These are phyloP conservation scores for Ilyonectria robusta DNA, from an alignment of 2,329 filamentous ascomycete genomes.

Conservation along the genomic window DNA sequence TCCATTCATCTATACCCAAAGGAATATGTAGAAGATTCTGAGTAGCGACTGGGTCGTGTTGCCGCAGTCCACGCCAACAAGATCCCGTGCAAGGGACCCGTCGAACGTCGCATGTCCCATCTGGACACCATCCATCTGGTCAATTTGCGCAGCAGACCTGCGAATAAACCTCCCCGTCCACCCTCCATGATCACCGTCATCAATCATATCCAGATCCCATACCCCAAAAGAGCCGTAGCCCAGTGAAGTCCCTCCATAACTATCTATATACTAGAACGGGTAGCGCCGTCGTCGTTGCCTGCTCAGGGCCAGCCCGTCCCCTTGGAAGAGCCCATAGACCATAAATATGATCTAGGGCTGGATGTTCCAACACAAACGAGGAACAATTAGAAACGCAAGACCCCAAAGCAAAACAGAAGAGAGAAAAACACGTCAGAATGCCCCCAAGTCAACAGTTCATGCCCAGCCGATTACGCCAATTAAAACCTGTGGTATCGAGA, in stretches of 20 bases:
- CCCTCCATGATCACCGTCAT: slow-evolving; percentile 44
- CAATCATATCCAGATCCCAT: slow-evolving; percentile 47
- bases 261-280: slow-evolving; percentile 47
- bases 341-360: slow-evolving; percentile 3
- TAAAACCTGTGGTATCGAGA: slow-evolving; percentile 61
- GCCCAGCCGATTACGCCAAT: slow-evolving; percentile 46
- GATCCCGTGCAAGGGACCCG: slow-evolving; percentile 1
- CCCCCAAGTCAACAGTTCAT: slow-evolving; percentile 43
- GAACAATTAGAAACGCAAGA: slow-evolving; percentile 41
- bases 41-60: slow-evolving; percentile 40
- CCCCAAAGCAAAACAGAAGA: slow-evolving; percentile 19
- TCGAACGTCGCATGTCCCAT: slow-evolving; percentile 4
- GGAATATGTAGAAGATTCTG: slow-evolving; percentile 54
- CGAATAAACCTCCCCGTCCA: slow-evolving; percentile 29
- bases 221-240: slow-evolving; percentile 31
- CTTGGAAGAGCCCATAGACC: background rate
- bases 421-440: slow-evolving; percentile 42
- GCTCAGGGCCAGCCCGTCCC: slow-evolving; percentile 17
- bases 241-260: slow-evolving; percentile 38
- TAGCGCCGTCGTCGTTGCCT: slow-evolving; percentile 35
- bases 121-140: slow-evolving; percentile 30
- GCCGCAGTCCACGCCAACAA: slow-evolving; percentile 25
- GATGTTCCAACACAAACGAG: slow-evolving; percentile 30
- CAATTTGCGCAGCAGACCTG: slow-evolving; percentile 45
- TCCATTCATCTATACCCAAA: slow-evolving; percentile 56